phyloP scores from a whole-genome alignment of 768 basidiomycete genomes.

The Roridomyces roridus region DNA sequence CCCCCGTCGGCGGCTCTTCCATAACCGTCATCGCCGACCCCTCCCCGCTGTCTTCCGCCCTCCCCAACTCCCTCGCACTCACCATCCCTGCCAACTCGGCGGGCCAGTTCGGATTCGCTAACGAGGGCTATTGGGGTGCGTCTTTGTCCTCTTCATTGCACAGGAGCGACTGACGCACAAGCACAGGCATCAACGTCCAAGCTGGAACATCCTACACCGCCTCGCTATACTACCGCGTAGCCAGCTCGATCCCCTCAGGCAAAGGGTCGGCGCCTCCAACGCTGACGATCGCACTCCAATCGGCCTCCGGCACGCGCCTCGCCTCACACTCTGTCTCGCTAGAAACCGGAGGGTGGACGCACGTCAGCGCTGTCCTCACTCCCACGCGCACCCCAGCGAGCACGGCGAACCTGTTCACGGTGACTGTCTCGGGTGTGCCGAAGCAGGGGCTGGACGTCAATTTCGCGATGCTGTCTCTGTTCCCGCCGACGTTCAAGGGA shows the following conservation, averaged over 20 bases:
- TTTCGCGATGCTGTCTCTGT: constrained; percentile 68
- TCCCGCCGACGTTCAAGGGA: constrained; percentile 72
- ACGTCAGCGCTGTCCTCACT: constrained; percentile 48
- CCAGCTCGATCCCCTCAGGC: constrained; percentile 45
- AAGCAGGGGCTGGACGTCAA: constrained; percentile 50
- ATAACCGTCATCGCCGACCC: constrained; percentile 60
- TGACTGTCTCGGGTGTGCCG: constrained; percentile 49
- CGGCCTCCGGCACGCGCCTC: constrained; percentile 54
- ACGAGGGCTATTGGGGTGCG: constrained; percentile 62
- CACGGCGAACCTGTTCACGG: constrained; percentile 56
- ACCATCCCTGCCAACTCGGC: constrained; percentile 45
- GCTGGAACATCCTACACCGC: constrained; percentile 59
- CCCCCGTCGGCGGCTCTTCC: constrained; percentile 48
- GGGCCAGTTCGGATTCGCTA: constrained; percentile 58
- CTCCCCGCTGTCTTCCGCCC: constrained; percentile 57
- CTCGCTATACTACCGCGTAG: constrained; percentile 66
- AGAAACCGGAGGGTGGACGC: constrained; percentile 51
- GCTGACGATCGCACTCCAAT: constrained; percentile 52
- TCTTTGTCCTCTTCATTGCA: not conserved
- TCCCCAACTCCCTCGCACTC: constrained; percentile 68
- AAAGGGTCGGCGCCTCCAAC: constrained; percentile 31
- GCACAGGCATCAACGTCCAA: constrained; percentile 60
- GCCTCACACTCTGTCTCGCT: constrained; percentile 45
- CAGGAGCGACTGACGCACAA: too few species aligned
- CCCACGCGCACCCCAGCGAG: constrained; percentile 47